These are phyloP conservation scores for Chlorencoelia australis DNA, from an alignment of 2,329 filamentous ascomycete species.

Conservation along the genomic window DNA sequence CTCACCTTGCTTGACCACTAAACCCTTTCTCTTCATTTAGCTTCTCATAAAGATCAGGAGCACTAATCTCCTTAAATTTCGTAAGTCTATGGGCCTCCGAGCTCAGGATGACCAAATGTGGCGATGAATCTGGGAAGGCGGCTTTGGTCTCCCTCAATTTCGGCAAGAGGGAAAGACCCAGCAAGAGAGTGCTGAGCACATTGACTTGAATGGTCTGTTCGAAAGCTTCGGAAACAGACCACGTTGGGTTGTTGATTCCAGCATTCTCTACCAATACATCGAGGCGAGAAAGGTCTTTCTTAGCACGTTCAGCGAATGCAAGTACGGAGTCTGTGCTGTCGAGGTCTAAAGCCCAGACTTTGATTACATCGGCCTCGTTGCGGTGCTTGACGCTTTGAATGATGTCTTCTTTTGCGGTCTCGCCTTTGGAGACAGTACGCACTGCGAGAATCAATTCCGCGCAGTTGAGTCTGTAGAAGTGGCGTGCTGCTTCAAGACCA, in stretches of 20 bases:
- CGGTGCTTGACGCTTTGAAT: conserved; percentile 10
- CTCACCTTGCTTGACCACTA: conserved; percentile 3
- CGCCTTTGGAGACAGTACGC: conserved; percentile 29
- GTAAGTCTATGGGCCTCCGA: conserved; percentile 16
- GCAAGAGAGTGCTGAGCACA: conserved; percentile 22
- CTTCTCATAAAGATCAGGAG: conserved; percentile 15
- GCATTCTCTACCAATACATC: conserved; percentile 35
- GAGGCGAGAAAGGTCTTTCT: conserved; percentile 29
- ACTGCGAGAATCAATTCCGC: conserved; percentile 33
- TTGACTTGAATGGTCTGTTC: conserved; percentile 20
- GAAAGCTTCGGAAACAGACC: conserved; percentile 12
- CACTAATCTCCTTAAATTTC: conserved; percentile 16
- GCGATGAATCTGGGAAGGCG: conserved; percentile 2
- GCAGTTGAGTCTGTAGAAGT: conserved; percentile 26
- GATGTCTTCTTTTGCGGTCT: conserved; percentile 26
- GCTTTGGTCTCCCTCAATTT: conserved; percentile 17
- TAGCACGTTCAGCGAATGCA: conserved; percentile 8
- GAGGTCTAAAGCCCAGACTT: conserved; percentile 18
- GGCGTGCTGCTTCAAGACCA: conserved; percentile 28
- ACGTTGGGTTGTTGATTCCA: conserved; percentile 6
- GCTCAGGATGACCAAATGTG: conserved; percentile 13
- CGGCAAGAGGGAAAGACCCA: conserved; percentile 19
- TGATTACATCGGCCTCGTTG: conserved; percentile 8
- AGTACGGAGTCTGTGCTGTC: conserved; percentile 10
- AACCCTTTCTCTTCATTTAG: conserved; percentile 11